Evolutionary conservation across 345 rosid species (phyloP).

Genomic region (Hevea brasiliensis): DNA sequence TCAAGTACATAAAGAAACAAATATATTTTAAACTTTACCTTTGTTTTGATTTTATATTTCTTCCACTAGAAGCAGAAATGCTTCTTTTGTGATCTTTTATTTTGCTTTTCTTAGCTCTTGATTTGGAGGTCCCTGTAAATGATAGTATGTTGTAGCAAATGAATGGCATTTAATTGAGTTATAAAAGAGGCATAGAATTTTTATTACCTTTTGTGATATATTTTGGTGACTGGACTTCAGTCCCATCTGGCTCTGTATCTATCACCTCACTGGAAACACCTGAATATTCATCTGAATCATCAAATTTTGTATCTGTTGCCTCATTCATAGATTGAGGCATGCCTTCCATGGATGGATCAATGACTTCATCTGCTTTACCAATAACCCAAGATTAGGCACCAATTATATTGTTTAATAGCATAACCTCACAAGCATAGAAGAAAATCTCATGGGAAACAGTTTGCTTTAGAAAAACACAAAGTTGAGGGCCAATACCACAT

Average conservation of each 20-base stretch:
- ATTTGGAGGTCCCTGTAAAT: conserved; percentile 30
- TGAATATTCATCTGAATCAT: conserved; percentile 38
- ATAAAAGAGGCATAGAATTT: background rate
- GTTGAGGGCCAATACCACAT: background rate
- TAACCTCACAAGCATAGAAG: background rate
- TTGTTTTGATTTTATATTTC: conserved; percentile 28
- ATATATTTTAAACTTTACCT: conserved; percentile 9
- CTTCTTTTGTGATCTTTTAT: conserved; percentile 20
- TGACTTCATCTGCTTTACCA: conserved; percentile 47
- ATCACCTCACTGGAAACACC: conserved; percentile 42
- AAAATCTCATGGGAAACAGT: background rate
- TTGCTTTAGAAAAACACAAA: background rate
- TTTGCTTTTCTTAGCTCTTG: conserved; percentile 33
- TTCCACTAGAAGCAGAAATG: conserved; percentile 28
- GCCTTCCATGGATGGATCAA: conserved; percentile 44
- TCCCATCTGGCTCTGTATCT: conserved; percentile 34
- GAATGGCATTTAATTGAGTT: background rate
- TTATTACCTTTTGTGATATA: conserved; percentile 34
- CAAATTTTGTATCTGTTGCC: conserved; percentile 12
- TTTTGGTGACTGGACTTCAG: conserved; percentile 42
- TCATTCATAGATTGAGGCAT: conserved; percentile 15
- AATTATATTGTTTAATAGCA: background rate
- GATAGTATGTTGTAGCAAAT: conserved; percentile 11
- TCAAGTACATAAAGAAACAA: background rate
- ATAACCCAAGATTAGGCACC: background rate